Percentiles rank a stretch among this genome's conserved stretches.
These are phyloP conservation scores for Aurifilum marmelostoma DNA, from an alignment of 2,329 filamentous ascomycete species.

Conservation along the genomic window DNA sequence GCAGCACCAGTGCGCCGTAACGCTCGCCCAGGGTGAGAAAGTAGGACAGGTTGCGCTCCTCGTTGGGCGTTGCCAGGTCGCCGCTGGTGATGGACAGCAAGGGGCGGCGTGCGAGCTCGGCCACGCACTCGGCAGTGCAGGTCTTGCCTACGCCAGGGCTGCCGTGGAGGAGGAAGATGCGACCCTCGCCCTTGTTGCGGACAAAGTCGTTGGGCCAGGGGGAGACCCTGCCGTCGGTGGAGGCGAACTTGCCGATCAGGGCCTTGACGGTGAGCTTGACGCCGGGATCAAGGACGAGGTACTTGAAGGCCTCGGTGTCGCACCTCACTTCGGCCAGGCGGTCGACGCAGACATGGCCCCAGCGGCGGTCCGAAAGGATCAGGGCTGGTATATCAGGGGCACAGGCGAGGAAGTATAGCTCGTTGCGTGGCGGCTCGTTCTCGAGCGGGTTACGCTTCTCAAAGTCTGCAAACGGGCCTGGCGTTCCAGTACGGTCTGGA, in stretches of 20 bases:
- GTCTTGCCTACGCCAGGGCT: slow-evolving; percentile 61
- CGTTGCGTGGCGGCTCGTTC: slow-evolving; percentile 43
- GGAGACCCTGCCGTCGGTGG: slow-evolving; percentile 42
- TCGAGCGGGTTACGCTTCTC: slow-evolving; percentile 44
- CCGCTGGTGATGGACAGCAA: slow-evolving; percentile 56
- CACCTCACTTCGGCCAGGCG: slow-evolving; percentile 45
- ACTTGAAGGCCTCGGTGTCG: slow-evolving; percentile 54
- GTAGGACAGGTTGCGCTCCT: slow-evolving; percentile 49
- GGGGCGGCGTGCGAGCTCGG: slow-evolving; percentile 54
- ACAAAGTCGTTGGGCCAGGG: slow-evolving; percentile 53
- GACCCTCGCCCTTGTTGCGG: slow-evolving; percentile 54
- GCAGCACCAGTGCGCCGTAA: slow-evolving; percentile 55
- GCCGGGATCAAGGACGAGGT: slow-evolving; percentile 52
- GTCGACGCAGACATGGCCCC: slow-evolving; percentile 48
- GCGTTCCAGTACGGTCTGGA: slow-evolving; percentile 29
- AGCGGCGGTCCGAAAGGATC: slow-evolving; percentile 48
- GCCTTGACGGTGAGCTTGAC: slow-evolving; percentile 52
- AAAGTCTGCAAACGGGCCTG: slow-evolving; percentile 44
- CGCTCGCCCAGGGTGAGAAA: slow-evolving; percentile 53
- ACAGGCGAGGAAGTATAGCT: slow-evolving; percentile 49
- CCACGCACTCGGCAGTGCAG: slow-evolving; percentile 58
- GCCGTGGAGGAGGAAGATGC: slow-evolving; percentile 56
- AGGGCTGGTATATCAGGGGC: slow-evolving; percentile 52
- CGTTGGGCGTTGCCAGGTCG: slow-evolving; percentile 47
- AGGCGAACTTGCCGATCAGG: slow-evolving; percentile 52